Evolutionary conservation across 257 asterid species (phyloP).

Genomic region (Coffea eugenioides): DNA sequence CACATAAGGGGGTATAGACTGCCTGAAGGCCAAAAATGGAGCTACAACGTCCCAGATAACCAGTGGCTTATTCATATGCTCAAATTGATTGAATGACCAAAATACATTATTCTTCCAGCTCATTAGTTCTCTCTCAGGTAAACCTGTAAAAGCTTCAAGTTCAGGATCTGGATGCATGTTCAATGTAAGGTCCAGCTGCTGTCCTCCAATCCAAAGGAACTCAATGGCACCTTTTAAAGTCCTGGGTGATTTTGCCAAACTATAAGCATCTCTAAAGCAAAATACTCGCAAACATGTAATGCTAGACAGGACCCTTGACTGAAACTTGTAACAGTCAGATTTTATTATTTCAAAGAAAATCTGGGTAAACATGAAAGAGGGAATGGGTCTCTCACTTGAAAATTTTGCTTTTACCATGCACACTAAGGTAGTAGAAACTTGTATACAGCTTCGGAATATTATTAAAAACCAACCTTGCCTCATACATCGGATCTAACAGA

Average conservation of each 20-base stretch:
- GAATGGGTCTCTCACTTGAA: not conserved
- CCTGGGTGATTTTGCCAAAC: slow-evolving; percentile 36
- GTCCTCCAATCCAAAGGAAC: slow-evolving; percentile 92
- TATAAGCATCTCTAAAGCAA: slow-evolving; percentile 3
- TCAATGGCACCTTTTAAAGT: slow-evolving; percentile 68
- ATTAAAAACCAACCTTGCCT: slow-evolving; percentile 60
- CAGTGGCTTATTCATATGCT: slow-evolving; percentile 47
- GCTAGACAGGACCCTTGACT: not conserved
- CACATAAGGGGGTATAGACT: slow-evolving; percentile 48
- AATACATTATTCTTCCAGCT: slow-evolving; percentile 66
- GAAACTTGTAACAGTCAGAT: not conserved
- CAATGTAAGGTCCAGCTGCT: slow-evolving; percentile 56
- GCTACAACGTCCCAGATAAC: slow-evolving; percentile 74
- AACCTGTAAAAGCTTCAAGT: slow-evolving; percentile 45
- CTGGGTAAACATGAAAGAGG: not conserved
- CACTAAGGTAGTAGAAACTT: not conserved
- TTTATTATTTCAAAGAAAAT: not conserved
- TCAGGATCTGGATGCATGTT: slow-evolving; percentile 34
- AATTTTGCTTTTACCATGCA: not conserved
- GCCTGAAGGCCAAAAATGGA: slow-evolving; percentile 68
- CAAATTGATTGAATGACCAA: slow-evolving; percentile 60
- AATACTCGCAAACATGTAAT: not conserved
- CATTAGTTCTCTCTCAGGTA: slow-evolving; percentile 54
- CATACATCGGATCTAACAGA: slow-evolving; percentile 76
- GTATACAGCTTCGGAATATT: not conserved